Conservation (phyloP, 495 filamentous ascomycete species). For the Trichoderma orchidacearum region DNA sequence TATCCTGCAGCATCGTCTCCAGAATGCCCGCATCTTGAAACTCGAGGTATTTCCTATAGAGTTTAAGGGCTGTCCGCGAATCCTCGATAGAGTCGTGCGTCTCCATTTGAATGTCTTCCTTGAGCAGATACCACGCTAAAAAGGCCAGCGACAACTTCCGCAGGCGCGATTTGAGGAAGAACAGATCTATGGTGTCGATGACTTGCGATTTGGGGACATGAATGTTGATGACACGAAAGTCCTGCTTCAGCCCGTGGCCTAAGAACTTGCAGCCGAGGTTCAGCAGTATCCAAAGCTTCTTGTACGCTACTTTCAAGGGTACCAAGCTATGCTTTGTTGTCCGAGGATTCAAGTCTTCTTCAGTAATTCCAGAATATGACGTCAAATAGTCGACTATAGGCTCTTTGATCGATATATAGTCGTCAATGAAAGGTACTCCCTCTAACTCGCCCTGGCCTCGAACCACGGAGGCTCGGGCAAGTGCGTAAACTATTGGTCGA, state of each 20-base stretch:
- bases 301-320: slow-evolving; percentile 82
- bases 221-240: slow-evolving; percentile 97
- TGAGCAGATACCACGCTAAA: slow-evolving; percentile 74
- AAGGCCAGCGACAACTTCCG: slow-evolving; percentile 80
- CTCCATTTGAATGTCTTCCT: slow-evolving; percentile 79
- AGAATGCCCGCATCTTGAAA: slow-evolving; percentile 75
- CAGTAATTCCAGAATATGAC: slow-evolving; percentile 76
- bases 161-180: slow-evolving; percentile 52
- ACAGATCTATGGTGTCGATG: slow-evolving; percentile 83
- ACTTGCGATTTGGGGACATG: slow-evolving; percentile 84
- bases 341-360: slow-evolving; percentile 65
- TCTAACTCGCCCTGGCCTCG: slow-evolving; percentile 62
- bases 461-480: slow-evolving; percentile 81
- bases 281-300: slow-evolving; percentile 91
- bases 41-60: slow-evolving; percentile 85
- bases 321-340: slow-evolving; percentile 69
- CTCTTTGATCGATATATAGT: slow-evolving; percentile 85
- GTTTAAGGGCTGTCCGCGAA: slow-evolving; percentile 71
- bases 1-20: slow-evolving; percentile 62
- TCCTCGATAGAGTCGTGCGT: slow-evolving; percentile 93
- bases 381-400: slow-evolving; percentile 94
- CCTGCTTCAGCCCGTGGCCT: slow-evolving; percentile 80
- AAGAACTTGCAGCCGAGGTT: slow-evolving; percentile 92
- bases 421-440: slow-evolving; percentile 84
- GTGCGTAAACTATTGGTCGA: slow-evolving; percentile 66